Conservation (phyloP, 2,329 filamentous ascomycete species). For the Pseudogymnoascus sp. region DNA sequence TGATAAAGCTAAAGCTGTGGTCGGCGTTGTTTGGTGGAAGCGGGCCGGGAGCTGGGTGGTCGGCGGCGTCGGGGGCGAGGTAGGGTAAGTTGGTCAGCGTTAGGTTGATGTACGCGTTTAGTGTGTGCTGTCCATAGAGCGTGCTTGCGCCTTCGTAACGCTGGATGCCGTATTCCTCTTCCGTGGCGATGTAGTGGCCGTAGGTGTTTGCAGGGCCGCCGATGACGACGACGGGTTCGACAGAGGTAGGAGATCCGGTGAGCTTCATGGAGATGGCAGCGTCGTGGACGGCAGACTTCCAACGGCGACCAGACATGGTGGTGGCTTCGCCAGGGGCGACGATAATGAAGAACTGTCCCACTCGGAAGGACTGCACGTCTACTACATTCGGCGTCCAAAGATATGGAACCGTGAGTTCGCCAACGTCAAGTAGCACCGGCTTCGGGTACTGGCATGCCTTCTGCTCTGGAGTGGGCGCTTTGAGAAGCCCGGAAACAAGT, state of each 20-base stretch:
- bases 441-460: conserved; percentile 71
- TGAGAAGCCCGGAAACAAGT: conserved; percentile 65
- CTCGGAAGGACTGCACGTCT: conserved; percentile 76
- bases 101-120: conserved; percentile 82
- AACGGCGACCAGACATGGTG: conserved; percentile 85
- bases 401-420: conserved; percentile 71
- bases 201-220: conserved; percentile 90
- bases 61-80: conserved; percentile 45
- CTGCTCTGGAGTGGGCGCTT: conserved; percentile 63
- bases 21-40: conserved; percentile 72
- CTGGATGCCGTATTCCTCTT: conserved; percentile 75
- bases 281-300: conserved; percentile 64
- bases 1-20: conserved; percentile 71
- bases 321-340: conserved; percentile 82
- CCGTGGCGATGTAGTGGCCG: conserved; percentile 67
- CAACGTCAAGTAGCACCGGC: conserved; percentile 80
- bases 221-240: conserved; percentile 68
- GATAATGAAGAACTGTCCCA: conserved; percentile 77
- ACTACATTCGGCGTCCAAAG: conserved; percentile 87
- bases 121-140: conserved; percentile 73
- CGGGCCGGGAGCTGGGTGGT: conserved; percentile 46
- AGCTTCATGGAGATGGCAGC: conserved; percentile 38
- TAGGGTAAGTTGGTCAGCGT: conserved; percentile 66
- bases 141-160: conserved; percentile 95
- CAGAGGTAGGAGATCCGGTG: conserved; percentile 27